Evolutionary conservation across 768 basidiomycete species (phyloP), one percentile per base, ranked within the genome.

Genomic region (Obba rivulosa): DNA sequence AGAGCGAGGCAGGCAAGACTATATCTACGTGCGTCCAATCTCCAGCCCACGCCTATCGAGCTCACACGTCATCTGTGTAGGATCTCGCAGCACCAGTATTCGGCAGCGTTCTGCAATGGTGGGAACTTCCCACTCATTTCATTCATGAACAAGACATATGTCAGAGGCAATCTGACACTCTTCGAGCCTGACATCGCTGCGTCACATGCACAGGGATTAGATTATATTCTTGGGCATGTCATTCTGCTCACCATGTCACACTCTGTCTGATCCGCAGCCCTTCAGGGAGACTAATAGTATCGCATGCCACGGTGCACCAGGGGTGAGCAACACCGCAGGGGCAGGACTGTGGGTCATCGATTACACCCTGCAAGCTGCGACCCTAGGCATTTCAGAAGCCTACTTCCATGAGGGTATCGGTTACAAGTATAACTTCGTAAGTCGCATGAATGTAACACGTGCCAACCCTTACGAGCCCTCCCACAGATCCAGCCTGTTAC

Each of bases 341-440:
- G 82, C 83, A 0, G 79, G 81, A 16, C 62, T 87, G 17, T 87
- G 84, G 84, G 69, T 74, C 10, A 64, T 85, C 50, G 83, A 87
- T 60, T 84, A 86, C 61, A 68, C 74, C 2, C 65, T 87, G 3
- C 81, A 74, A 56, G 79, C 81, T 58, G 64, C 77, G 2, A 75
- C 76, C 52, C 62, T 81, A 9, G 79, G 78, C 3, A 75, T 81
- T 22, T 70, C 73, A 23, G 68, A 74, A 43, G 51, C 81, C 14
- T 80, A 75, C 65, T 83, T 83, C 69, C 83, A 87, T 57, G 70
- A 80, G 47, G 84, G 83, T 14, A 68, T 86, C 45, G 84, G 84
- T 1, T 86, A 73, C 66, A 87, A 86, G 64, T 87, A 85, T 57
- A 81, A 78, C 57, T 67, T 85, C 45, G 83, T 80, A 48, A 43